A percentile compares a stretch with the other conserved stretches of the same genome.
Evolutionary conservation across 345 rosid species (phyloP).

Genomic region (Melastoma malabathricum): DNA sequence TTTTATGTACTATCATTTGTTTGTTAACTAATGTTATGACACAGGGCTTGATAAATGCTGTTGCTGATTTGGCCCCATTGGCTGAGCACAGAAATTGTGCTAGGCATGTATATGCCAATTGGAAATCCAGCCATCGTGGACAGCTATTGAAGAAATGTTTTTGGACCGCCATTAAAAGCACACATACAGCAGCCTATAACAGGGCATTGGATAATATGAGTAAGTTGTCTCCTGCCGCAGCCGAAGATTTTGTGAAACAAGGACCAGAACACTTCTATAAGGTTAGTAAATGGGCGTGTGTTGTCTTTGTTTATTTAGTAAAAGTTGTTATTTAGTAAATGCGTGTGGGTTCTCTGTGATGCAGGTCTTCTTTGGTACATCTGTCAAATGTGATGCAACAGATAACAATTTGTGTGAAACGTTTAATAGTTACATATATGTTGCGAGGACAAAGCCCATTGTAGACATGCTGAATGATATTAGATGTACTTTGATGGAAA

Average conservation of each 20-base stretch:
- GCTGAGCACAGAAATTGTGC: neutral
- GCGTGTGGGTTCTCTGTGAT: neutral
- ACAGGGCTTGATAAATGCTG: constrained; percentile 1
- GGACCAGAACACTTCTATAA: neutral
- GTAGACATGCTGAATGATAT: neutral
- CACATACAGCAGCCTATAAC: neutral
- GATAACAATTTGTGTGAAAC: too few species aligned
- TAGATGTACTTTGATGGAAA: neutral
- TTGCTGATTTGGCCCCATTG: neutral
- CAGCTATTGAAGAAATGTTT: neutral
- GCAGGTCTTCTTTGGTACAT: neutral
- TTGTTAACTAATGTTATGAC: neutral
- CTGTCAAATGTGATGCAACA: too few species aligned
- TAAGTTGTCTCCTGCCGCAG: neutral
- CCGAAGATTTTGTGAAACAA: neutral
- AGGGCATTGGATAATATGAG: neutral
- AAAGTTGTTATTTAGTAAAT: neutral
- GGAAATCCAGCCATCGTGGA: neutral
- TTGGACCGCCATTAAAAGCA: neutral
- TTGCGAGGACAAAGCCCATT: too few species aligned
- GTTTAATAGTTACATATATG: too few species aligned
- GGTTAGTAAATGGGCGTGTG: constrained; percentile 1
- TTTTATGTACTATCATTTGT: neutral
- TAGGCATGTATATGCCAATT: neutral
- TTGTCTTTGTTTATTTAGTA: neutral